phyloP scores from a whole-genome alignment of 2,329 filamentous ascomycete genomes.

The Diaporthe vaccinii region DNA sequence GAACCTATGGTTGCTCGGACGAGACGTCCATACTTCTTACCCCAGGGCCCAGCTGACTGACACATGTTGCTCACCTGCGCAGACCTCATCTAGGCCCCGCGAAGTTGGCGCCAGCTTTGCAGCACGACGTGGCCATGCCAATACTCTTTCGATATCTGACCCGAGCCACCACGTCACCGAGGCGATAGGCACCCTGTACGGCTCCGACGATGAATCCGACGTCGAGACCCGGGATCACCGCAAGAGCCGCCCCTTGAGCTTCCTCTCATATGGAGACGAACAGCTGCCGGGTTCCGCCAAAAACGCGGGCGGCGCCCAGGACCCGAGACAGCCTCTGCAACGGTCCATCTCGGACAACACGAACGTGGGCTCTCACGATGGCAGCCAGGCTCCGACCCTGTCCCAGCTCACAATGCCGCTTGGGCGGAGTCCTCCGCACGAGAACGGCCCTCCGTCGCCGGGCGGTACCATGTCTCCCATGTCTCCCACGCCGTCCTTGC shows the following conservation, averaged over 20 bases:
- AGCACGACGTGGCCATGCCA: constrained; percentile 70
- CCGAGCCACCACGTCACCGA: constrained; percentile 95
- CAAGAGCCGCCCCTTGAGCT: constrained; percentile 78
- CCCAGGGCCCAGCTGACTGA: constrained; percentile 38
- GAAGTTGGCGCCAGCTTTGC: constrained; percentile 70
- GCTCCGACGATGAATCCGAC: constrained; percentile 75
- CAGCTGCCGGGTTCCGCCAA: constrained; percentile 56
- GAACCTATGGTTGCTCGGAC: background rate
- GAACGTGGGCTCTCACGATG: constrained; percentile 36
- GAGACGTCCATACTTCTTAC: background rate
- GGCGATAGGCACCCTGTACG: constrained; percentile 91
- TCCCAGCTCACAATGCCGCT: constrained; percentile 55
- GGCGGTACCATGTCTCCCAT: constrained; percentile 57
- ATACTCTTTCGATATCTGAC: constrained; percentile 80
- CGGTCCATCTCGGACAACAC: constrained; percentile 63
- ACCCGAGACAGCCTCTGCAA: constrained; percentile 55
- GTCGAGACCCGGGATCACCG: constrained; percentile 59
- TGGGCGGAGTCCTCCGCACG: constrained; percentile 58
- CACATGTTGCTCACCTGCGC: constrained; percentile 35
- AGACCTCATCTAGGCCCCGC: constrained; percentile 72
- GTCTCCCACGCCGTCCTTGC: constrained; percentile 67
- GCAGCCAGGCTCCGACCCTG: constrained; percentile 50
- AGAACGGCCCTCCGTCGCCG: constrained; percentile 51
- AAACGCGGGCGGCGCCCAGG: constrained; percentile 48
- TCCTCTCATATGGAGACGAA: constrained; percentile 72